Percentiles rank a stretch among this genome's conserved stretches.
Evolutionary conservation across 2,329 filamentous ascomycete genomes (phyloP).

Genomic region (Daldinia sp.): DNA sequence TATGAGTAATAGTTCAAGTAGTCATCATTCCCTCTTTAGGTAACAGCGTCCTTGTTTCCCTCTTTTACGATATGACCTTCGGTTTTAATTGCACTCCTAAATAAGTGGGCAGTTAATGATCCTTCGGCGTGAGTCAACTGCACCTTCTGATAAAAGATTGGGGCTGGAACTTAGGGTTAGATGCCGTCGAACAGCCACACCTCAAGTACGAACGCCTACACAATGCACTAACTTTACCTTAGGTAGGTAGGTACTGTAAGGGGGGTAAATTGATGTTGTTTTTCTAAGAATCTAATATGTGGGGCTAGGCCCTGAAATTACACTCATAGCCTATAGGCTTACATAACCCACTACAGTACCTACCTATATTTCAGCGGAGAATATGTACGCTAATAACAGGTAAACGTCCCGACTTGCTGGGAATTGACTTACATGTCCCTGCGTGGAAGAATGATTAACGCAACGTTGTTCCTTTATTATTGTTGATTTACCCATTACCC

Average conservation of each 20-base stretch:
- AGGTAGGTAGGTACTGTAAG: no score
- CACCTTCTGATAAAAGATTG: background rate
- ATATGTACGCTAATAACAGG: background rate
- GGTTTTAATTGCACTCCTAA: background rate
- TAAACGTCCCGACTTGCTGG: background rate
- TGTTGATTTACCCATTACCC: background rate
- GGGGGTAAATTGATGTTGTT: no score
- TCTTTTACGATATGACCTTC: background rate
- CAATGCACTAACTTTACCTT: no score
- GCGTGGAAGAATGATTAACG: no score
- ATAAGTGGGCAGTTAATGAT: background rate
- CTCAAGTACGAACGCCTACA: no score
- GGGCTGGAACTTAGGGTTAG: no score
- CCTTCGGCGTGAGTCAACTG: slow-evolving; percentile 34
- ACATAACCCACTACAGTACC: no score
- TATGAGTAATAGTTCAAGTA: background rate
- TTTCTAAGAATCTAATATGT: no score
- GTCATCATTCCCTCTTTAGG: background rate
- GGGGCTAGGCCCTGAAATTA: no score
- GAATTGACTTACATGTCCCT: background rate
- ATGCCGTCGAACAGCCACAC: no score
- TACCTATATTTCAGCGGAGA: background rate
- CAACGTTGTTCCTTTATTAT: background rate
- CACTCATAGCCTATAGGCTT: no score
- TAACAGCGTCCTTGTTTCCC: background rate